phyloP scores from a whole-genome alignment of 441 rosid species.

The Flueggea neowawraea region DNA sequence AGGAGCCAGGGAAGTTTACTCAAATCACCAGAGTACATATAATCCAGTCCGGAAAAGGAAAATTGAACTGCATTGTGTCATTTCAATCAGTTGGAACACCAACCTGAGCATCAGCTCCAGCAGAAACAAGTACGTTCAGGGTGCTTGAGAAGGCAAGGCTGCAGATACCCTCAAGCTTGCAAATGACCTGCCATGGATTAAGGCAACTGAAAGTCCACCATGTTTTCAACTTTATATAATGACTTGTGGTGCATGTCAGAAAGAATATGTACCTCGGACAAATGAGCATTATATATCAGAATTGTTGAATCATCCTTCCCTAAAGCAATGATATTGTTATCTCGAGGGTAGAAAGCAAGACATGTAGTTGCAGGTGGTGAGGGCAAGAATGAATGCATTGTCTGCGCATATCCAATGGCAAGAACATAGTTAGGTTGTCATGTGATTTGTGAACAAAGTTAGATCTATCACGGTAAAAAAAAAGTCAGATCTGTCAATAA shows the following conservation, averaged over 20 bases:
- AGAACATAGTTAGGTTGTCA: neutral
- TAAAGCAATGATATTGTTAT: conserved; percentile 59
- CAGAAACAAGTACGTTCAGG: conserved; percentile 43
- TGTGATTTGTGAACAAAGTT: neutral
- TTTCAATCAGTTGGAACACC: neutral
- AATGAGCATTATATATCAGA: conserved; percentile 39
- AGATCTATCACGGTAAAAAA: neutral
- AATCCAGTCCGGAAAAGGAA: too few species aligned
- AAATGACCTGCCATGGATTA: conserved; percentile 28
- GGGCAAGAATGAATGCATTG: conserved; percentile 41
- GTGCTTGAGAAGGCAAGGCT: conserved; percentile 51
- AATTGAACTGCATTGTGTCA: too few species aligned
- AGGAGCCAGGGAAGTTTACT: too few species aligned
- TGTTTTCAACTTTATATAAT: neutral
- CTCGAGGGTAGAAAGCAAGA: conserved; percentile 58
- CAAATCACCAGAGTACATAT: too few species aligned
- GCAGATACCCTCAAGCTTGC: conserved; percentile 47
- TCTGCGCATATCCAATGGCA: conserved; percentile 28
- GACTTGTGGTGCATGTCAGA: neutral
- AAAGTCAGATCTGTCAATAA: too few species aligned
- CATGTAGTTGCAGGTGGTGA: conserved; percentile 63
- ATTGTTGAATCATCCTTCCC: conserved; percentile 61
- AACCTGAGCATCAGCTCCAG: conserved; percentile 66
- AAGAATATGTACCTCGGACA: conserved; percentile 38
- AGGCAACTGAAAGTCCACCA: neutral